Conservation (phyloP, 257 asterid genomes). For the Leonotis leonurus region DNA sequence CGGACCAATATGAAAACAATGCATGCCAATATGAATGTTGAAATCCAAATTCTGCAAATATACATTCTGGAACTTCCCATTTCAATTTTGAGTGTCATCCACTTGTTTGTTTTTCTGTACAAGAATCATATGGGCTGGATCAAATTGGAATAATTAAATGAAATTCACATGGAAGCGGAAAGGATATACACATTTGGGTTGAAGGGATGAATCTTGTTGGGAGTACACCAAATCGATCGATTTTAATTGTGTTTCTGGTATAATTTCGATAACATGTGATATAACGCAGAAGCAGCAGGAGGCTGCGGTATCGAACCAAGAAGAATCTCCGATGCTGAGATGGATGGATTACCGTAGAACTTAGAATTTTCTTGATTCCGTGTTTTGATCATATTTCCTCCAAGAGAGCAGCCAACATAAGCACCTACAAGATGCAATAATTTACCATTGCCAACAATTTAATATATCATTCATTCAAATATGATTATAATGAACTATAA, state of each 20-base stretch:
- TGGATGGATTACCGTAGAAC: conserved; percentile 54
- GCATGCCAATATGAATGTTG: neutral
- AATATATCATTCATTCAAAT: too few species aligned
- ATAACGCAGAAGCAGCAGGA: conserved; percentile 66
- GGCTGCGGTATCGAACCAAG: conserved; percentile 58
- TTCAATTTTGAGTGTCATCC: neutral
- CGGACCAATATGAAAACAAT: neutral
- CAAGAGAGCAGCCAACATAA: conserved; percentile 68
- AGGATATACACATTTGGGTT: neutral
- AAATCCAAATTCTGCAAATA: neutral
- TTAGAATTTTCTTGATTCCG: conserved; percentile 43
- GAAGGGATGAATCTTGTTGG: neutral
- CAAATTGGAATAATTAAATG: conserved; percentile 17
- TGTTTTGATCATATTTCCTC: conserved; percentile 56
- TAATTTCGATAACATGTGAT: conserved; percentile 40
- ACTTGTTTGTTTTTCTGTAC: neutral
- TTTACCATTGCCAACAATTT: neutral
- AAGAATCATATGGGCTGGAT: neutral
- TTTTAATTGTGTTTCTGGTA: conserved; percentile 35
- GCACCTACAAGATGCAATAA: conserved; percentile 45
- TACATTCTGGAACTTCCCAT: neutral
- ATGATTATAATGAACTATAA: neutral
- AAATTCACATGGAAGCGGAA: conserved; percentile 6
- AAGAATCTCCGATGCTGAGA: conserved; percentile 48
- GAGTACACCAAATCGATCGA: neutral